Base-by-base conservation (phyloP, 148 eudicot species). In the Vaccinium corymbosum region DNA sequence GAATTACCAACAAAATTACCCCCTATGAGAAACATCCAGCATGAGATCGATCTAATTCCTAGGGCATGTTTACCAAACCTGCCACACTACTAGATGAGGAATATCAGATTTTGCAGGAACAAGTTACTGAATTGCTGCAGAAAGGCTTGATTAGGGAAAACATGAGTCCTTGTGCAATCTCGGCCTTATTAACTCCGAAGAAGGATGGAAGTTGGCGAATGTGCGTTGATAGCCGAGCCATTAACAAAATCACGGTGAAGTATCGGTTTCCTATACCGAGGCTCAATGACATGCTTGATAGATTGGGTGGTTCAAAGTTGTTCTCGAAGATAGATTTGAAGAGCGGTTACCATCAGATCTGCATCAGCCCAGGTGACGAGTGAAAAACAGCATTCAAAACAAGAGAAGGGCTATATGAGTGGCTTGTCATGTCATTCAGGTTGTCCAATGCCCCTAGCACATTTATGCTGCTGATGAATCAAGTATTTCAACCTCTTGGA, bases 381-480 rank as follows among this genome's bases (percentile, higher is more conserved):
- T 68, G 38, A 4, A 68, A 68, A 25, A 83, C 32, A 20, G 32
- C 85, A 6, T 83, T 83, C 10, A 61, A 83, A 50, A 83, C n/a
- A 1, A 59, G 27, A 9, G 20, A 83, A 52, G 3, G 76, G 81
- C n/a, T 83, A 10, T 83, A 59, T n/a, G 75, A 64, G 42, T 83
- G 83, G 83, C 14, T 80, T 17, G 73, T 80, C 1, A 80, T 61
- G 73, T 56, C 74, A 52, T 52, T 52, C 14, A 3, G 3, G 0
- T 2, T 52, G 55, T 52, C 55, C 16, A 52, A 52, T 11, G 74
- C 85, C 0, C 81, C 85, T 0, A 76, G 76, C 20, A 79, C 78
- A 1, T 84, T 84, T 15, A 78, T 66, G 22, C 29, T n/a, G 12
- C 5, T 62, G 1, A 77, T 64, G 48, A 78, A 1, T 19, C 57